Percentiles rank a stretch among this genome's conserved stretches.
phyloP scores from a whole-genome alignment of 1,284 basidiomycete species.

The Ustanciosporium gigantosporum region DNA sequence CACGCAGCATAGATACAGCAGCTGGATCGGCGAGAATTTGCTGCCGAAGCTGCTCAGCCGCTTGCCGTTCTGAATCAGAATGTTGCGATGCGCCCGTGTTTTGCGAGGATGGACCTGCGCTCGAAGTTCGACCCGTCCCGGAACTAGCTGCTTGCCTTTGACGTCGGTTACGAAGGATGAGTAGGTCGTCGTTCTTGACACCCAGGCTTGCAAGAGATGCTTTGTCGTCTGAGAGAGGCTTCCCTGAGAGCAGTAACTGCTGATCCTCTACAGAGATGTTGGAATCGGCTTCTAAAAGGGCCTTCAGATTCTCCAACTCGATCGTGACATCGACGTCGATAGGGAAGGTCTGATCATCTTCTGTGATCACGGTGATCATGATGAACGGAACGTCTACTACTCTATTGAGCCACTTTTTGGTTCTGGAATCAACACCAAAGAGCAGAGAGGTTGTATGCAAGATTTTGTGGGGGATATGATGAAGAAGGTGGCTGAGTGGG shows the following conservation, averaged over 20 bases:
- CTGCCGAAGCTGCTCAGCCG: constrained; percentile 84
- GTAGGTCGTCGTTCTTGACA: constrained; percentile 48
- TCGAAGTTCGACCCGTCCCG: neutral
- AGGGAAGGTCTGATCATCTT: constrained; percentile 46
- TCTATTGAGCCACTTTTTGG: no score
- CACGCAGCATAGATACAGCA: constrained; percentile 75
- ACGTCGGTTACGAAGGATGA: constrained; percentile 28
- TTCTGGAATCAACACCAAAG: no score
- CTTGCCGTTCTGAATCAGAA: constrained; percentile 64
- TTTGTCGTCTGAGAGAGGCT: constrained; percentile 28
- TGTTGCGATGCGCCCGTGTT: neutral
- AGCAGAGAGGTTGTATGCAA: no score
- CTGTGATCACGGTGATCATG: constrained; percentile 57
- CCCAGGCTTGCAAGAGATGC: constrained; percentile 42
- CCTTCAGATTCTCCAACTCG: constrained; percentile 55
- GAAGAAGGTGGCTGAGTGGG: no score
- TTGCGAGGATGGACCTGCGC: neutral
- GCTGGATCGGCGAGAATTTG: constrained; percentile 81
- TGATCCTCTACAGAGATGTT: constrained; percentile 42
- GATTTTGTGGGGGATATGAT: no score
- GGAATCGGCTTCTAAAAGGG: constrained; percentile 50
- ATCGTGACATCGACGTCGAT: constrained; percentile 51
- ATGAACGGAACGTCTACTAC: no score
- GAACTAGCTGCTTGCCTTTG: neutral
- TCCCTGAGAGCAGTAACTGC: constrained; percentile 33